Conservation (phyloP, 768 basidiomycete genomes). For the Gymnopilus dilepis region DNA sequence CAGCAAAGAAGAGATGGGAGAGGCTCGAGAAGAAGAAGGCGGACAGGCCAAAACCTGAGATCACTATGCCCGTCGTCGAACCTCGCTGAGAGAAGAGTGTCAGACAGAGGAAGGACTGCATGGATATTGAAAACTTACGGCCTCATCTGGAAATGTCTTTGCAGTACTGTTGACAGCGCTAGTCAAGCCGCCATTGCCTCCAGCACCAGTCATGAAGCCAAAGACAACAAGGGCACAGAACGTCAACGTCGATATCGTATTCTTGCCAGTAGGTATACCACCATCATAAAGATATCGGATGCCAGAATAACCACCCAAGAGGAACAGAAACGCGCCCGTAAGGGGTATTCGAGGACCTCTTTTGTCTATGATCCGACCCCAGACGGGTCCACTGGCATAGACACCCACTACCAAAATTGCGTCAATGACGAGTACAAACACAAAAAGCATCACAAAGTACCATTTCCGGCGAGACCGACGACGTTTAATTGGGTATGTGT, state of each 20-base stretch:
- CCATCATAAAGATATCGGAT: slow-evolving; percentile 71
- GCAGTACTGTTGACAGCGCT: slow-evolving; percentile 84
- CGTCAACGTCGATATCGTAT: slow-evolving; percentile 44
- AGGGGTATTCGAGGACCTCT: slow-evolving; percentile 76
- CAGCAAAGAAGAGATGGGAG: slow-evolving; percentile 73
- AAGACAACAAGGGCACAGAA: slow-evolving; percentile 62
- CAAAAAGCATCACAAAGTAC: slow-evolving; percentile 43
- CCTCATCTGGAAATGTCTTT: slow-evolving; percentile 76
- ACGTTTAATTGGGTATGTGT: slow-evolving; percentile 84
- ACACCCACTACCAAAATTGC: slow-evolving; percentile 62
- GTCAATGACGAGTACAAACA: not conserved
- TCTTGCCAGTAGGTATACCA: slow-evolving; percentile 43
- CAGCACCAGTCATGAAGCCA: slow-evolving; percentile 76
- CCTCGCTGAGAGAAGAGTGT: slow-evolving; percentile 57
- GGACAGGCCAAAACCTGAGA: slow-evolving; percentile 89
- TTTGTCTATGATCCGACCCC: slow-evolving; percentile 79
- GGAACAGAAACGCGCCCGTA: slow-evolving; percentile 57
- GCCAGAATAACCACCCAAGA: slow-evolving; percentile 76
- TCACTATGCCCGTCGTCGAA: slow-evolving; percentile 74
- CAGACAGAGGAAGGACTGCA: not conserved
- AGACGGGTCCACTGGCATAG: slow-evolving; percentile 75
- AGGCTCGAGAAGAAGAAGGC: slow-evolving; percentile 89
- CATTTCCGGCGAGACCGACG: slow-evolving; percentile 79
- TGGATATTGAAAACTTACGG: slow-evolving; percentile 48
- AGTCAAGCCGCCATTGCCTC: slow-evolving; percentile 73